These are phyloP conservation scores for Ceratobasidium theobromae DNA, from an alignment of 1,284 basidiomycete genomes.

Conservation along the genomic window DNA sequence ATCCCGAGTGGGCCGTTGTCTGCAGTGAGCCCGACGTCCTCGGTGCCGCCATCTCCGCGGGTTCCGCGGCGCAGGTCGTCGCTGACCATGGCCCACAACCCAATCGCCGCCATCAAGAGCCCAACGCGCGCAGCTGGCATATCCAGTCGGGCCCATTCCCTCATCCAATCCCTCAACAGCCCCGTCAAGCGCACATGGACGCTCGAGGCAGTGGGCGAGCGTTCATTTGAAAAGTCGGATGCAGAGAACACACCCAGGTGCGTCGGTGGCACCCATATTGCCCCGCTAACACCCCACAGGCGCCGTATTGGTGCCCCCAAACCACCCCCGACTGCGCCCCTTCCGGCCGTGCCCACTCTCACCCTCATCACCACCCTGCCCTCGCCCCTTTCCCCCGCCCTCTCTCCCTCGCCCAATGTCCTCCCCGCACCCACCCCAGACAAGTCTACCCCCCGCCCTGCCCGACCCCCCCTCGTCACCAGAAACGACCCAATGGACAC, in stretches of 20 bases:
- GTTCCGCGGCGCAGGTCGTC: conserved; percentile 12
- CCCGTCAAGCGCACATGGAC: neutral
- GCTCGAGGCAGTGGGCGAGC: conserved; percentile 10
- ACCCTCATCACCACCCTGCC: conserved; percentile 11
- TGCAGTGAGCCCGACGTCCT: neutral
- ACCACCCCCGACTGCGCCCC: conserved; percentile 17
- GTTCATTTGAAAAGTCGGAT: neutral
- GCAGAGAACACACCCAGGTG: neutral
- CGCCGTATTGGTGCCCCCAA: neutral
- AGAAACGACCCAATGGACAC: no score
- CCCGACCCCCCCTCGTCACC: no score
- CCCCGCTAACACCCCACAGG: neutral
- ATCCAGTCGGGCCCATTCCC: conserved; percentile 4
- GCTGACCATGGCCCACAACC: conserved; percentile 17
- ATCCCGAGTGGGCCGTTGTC: neutral
- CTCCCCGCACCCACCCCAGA: conserved; percentile 9
- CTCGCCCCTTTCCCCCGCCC: conserved; percentile 15
- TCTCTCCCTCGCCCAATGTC: conserved; percentile 13
- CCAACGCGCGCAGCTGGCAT: conserved; percentile 16
- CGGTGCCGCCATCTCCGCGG: conserved; percentile 9
- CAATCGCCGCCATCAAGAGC: conserved; percentile 27
- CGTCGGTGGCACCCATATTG: neutral
- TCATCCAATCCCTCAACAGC: conserved; percentile 6
- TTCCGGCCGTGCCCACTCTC: neutral
- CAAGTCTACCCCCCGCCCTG: no score